These are phyloP conservation scores for Karstenula rhodostoma DNA, from an alignment of 2,329 filamentous ascomycete genomes.

Conservation along the genomic window DNA sequence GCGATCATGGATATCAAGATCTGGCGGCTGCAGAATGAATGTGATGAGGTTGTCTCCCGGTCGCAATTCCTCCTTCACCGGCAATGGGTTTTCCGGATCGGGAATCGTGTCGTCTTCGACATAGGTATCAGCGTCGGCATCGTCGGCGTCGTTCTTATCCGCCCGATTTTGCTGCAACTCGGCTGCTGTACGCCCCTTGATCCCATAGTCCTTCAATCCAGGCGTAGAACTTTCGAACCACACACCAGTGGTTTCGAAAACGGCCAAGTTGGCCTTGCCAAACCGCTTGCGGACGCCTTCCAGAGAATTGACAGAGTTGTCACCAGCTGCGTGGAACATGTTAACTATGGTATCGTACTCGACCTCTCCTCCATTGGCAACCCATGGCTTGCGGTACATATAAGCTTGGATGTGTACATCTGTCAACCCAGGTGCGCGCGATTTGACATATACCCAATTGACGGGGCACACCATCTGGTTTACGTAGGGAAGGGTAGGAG, in stretches of 20 bases:
- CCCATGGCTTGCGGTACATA: slow-evolving; percentile 11
- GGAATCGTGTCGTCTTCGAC: no score
- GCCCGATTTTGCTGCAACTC: not conserved
- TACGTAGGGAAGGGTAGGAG: not conserved
- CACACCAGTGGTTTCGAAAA: slow-evolving; percentile 22
- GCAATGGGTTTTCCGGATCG: no score
- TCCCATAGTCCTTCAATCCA: slow-evolving; percentile 14
- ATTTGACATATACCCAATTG: slow-evolving; percentile 10
- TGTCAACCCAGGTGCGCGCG: not conserved
- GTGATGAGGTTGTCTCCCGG: not conserved
- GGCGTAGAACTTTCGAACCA: slow-evolving; percentile 17
- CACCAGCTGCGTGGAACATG: not conserved
- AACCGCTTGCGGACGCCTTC: slow-evolving; percentile 25
- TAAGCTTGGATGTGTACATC: slow-evolving; percentile 1
- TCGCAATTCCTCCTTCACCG: not conserved
- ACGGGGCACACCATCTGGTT: slow-evolving; percentile 1
- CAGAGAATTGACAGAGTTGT: not conserved
- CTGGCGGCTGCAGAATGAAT: slow-evolving; percentile 8
- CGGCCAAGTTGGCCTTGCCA: slow-evolving; percentile 13
- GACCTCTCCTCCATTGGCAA: not conserved
- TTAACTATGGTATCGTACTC: not conserved
- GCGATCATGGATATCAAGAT: not conserved
- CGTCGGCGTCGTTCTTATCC: not conserved
- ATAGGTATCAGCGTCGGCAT: not conserved
- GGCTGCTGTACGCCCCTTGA: not conserved